Percentiles rank a stretch among this genome's conserved stretches.
Evolutionary conservation across 768 basidiomycete genomes (phyloP).

Genomic region (Podaxis sp.): DNA sequence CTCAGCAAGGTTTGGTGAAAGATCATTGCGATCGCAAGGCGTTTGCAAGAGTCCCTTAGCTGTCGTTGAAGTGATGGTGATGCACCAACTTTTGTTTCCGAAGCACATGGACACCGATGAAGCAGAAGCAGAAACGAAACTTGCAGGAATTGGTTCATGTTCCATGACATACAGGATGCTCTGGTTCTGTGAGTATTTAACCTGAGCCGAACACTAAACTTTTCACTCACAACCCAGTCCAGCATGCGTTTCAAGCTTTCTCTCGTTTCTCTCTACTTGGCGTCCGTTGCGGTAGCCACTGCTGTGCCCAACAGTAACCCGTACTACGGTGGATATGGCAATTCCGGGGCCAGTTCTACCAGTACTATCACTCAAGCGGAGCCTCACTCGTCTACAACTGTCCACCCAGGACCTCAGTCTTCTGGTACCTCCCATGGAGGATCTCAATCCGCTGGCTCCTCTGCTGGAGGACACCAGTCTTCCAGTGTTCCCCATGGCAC

Average conservation of each 20-base stretch:
- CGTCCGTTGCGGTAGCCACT: background rate
- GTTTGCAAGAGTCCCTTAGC: too few species aligned
- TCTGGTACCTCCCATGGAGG: background rate
- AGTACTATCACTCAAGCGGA: too few species aligned
- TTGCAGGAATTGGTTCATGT: background rate
- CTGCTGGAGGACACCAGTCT: background rate
- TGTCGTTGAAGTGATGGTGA: too few species aligned
- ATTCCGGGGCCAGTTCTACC: too few species aligned
- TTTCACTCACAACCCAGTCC: background rate
- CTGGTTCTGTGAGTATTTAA: background rate
- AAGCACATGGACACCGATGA: background rate
- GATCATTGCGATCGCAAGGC: too few species aligned
- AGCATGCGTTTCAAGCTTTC: background rate
- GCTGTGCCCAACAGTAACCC: background rate
- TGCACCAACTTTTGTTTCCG: background rate
- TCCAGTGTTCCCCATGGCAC: background rate
- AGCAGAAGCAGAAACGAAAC: background rate
- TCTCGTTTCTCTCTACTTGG: background rate
- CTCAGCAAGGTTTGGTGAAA: too few species aligned
- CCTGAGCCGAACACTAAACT: background rate
- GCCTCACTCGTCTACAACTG: background rate
- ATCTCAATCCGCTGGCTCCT: background rate
- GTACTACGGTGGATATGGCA: background rate
- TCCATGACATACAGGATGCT: background rate
- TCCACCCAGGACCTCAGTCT: background rate